Evolutionary conservation across 2,329 filamentous ascomycete species (phyloP).

Genomic region (Exophiala sideris): DNA sequence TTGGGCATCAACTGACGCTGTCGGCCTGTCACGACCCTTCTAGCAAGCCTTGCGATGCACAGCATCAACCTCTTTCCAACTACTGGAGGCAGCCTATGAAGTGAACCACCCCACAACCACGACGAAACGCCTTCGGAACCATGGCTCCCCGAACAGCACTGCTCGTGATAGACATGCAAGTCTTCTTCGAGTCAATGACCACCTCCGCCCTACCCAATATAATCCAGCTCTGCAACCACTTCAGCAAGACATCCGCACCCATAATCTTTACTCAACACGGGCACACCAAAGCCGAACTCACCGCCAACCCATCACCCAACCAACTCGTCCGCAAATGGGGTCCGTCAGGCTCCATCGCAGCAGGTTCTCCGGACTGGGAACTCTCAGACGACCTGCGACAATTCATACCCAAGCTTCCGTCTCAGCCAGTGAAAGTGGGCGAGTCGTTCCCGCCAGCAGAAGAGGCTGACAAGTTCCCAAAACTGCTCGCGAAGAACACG

Average conservation of each 20-base stretch:
- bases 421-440: conserved; percentile 1
- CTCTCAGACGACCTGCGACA: conserved; percentile 29
- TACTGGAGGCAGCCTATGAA: neutral
- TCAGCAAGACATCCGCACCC: conserved; percentile 29
- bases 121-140: neutral
- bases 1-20: too few relatives aligned
- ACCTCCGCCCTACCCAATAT: conserved; percentile 36
- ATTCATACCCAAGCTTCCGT: conserved; percentile 22
- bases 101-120: neutral
- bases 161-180: conserved; percentile 43
- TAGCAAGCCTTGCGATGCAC: too few relatives aligned
- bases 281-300: conserved; percentile 35
- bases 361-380: conserved; percentile 33
- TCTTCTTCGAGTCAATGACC: conserved; percentile 37
- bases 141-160: conserved; percentile 35
- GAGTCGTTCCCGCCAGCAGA: conserved; percentile 7
- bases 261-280: conserved; percentile 42
- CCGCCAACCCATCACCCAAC: conserved; percentile 32
- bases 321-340: conserved; percentile 43
- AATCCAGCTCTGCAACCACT: conserved; percentile 32
- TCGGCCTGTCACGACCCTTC: too few relatives aligned
- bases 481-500: conserved; percentile 38
- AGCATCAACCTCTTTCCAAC: neutral
- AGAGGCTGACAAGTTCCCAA: conserved; percentile 2
- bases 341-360: conserved; percentile 33